These are phyloP conservation scores for Combretum micranthum DNA, from an alignment of 345 rosid species.

Conservation along the genomic window DNA sequence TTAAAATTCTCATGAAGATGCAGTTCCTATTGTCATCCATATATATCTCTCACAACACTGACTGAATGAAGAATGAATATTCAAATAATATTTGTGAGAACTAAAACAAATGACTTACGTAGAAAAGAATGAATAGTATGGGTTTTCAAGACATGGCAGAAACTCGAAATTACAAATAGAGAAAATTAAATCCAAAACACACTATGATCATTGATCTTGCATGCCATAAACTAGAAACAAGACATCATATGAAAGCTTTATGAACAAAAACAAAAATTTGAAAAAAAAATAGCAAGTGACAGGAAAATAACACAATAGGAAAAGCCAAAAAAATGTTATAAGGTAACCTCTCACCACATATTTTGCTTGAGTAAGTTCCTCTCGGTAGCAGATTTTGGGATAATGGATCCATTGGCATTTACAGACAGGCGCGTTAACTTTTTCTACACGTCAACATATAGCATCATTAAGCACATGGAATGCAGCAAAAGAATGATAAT, in stretches of 20 bases:
- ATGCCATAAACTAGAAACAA: neutral
- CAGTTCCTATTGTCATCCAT: too few species aligned
- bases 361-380: slow-evolving; percentile 54
- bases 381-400: slow-evolving; percentile 56
- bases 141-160: too few species aligned
- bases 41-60: too few species aligned
- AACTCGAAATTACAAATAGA: too few species aligned
- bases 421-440: slow-evolving; percentile 63
- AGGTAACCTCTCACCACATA: slow-evolving; percentile 39
- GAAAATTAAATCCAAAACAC: too few species aligned
- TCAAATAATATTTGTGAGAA: too few species aligned
- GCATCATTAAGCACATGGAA: neutral
- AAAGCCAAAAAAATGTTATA: too few species aligned
- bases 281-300: neutral
- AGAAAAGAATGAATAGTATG: too few species aligned
- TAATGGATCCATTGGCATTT: slow-evolving; percentile 59
- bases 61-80: too few species aligned
- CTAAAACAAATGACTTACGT: too few species aligned
- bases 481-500: neutral
- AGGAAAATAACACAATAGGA: neutral
- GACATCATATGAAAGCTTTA: neutral
- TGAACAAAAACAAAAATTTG: neutral
- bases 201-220: too few species aligned
- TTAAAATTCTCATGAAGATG: too few species aligned
- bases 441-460: slow-evolving; percentile 45